These are phyloP conservation scores for Sabuloglossum arenarium DNA, from an alignment of 495 filamentous ascomycete species.

Conservation along the genomic window DNA sequence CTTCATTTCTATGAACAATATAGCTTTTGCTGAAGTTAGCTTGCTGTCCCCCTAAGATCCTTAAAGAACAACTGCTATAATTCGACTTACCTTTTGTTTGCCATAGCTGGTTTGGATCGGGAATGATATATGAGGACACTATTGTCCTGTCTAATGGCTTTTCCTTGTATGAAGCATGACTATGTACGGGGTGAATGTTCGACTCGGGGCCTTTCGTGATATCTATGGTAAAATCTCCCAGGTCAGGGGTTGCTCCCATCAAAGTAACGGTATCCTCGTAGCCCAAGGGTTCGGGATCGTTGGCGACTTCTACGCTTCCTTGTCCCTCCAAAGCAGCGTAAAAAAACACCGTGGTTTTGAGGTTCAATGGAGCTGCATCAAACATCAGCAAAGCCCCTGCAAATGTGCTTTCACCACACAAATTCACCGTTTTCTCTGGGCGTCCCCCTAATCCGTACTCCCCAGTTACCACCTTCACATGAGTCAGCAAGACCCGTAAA, in stretches of 20 bases:
- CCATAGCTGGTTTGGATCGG: conserved; percentile 48
- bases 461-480: conserved; percentile 58
- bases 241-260: conserved; percentile 43
- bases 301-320: conserved; percentile 38
- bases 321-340: conserved; percentile 64
- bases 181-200: conserved; percentile 38
- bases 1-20: conserved; percentile 29
- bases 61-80: conserved; percentile 3
- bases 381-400: neutral
- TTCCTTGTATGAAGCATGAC: conserved; percentile 42
- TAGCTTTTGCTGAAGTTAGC: neutral
- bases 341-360: conserved; percentile 61
- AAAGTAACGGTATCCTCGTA: conserved; percentile 56
- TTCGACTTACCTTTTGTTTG: conserved; percentile 46
- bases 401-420: conserved; percentile 4
- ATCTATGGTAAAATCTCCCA: conserved; percentile 72
- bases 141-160: conserved; percentile 59
- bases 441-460: conserved; percentile 62
- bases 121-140: conserved; percentile 48
- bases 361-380: conserved; percentile 23
- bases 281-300: conserved; percentile 31
- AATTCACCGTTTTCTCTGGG: conserved; percentile 40
- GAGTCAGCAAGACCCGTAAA: neutral
- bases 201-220: conserved; percentile 45
- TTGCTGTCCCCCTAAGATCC: neutral